These are phyloP conservation scores for Metschnikowia continentalis DNA, from an alignment of 805 yeast genomes.

Conservation along the genomic window DNA sequence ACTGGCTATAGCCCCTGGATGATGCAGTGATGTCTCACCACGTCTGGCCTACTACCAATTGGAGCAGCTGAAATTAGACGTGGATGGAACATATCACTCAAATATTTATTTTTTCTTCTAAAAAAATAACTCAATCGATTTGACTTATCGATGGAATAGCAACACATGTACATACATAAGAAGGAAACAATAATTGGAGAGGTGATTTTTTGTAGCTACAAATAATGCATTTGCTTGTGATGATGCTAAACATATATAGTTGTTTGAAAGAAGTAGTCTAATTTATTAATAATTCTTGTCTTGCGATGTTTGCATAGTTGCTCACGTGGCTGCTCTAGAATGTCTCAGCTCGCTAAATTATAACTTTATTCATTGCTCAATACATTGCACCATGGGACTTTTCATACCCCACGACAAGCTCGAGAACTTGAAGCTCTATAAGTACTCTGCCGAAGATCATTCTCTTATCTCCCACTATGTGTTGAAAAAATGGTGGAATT, in stretches of 20 bases:
- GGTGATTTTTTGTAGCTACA: neutral
- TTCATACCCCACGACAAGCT: conserved; percentile 54
- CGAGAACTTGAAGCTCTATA: conserved; percentile 52
- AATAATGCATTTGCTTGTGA: neutral
- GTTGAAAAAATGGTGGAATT: conserved; percentile 78
- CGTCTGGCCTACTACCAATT: neutral
- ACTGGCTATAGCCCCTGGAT: neutral
- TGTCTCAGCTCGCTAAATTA: neutral
- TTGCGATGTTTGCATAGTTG: neutral
- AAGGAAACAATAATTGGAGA: neutral
- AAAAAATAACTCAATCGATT: neutral
- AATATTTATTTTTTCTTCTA: too few species aligned
- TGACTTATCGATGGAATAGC: neutral
- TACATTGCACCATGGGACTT: conserved; percentile 49
- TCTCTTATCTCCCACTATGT: conserved; percentile 71
- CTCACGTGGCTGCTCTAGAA: conserved; percentile 1
- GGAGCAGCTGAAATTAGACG: too few species aligned
- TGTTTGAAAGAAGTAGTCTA: too few species aligned
- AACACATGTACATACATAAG: neutral
- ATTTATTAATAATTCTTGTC: neutral
- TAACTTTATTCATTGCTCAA: neutral
- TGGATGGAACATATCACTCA: too few species aligned
- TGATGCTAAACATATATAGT: neutral
- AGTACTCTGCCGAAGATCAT: conserved; percentile 75
- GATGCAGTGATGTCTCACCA: neutral